Base-by-base conservation (phyloP, 805 yeast species). In the Danielia reshetovae region DNA sequence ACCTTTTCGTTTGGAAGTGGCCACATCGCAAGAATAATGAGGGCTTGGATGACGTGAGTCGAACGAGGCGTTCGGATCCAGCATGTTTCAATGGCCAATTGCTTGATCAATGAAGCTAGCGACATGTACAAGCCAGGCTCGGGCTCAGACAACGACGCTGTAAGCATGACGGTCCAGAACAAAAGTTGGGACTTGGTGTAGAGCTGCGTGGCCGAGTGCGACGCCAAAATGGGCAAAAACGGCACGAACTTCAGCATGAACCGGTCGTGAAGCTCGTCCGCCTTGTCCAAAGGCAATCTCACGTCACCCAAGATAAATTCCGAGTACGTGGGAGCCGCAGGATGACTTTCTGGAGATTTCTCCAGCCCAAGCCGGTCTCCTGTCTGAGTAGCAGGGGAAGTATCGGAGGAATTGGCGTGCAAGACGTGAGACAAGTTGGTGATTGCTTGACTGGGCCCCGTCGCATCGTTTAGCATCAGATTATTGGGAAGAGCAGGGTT, bases 1-100 rank as follows among this genome's bases (percentile, higher is more conserved):
- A 89, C 90, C 52, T 88, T 89, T 52, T 85, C 89, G 51, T 88
- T 88, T 0, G 97, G 97, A 29, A 89, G 59, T 0, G 96, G 96
- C 97, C 97, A 89, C 11, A 79, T 78, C 18, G 89, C 78, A 18
- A 89, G 65, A n/a, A 89, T 81, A 17, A 89, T 62, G 25, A 89
- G 65, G 0, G 96, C 95, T 54, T 89, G 97, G 6, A 89, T 86
- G 25, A 89, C 89, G 56, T 89, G 96, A 0, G 96, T 85, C 2
- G 95, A 85, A 52, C 97, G 72, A 2, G 97, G 96, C 0, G 97
- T 89, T 38, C 89, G 68, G 31, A 88, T 77, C 94, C 96, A 86
- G 60, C 96, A 87, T 0, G 94, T 85, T 51, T 85, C 95, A 34
- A 86, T 86, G 0, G 95, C 95, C 46, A 88, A 63, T 51, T 85